Evolutionary conservation across 495 filamentous ascomycete species (phyloP).

Genomic region (Cercophora scortea): DNA sequence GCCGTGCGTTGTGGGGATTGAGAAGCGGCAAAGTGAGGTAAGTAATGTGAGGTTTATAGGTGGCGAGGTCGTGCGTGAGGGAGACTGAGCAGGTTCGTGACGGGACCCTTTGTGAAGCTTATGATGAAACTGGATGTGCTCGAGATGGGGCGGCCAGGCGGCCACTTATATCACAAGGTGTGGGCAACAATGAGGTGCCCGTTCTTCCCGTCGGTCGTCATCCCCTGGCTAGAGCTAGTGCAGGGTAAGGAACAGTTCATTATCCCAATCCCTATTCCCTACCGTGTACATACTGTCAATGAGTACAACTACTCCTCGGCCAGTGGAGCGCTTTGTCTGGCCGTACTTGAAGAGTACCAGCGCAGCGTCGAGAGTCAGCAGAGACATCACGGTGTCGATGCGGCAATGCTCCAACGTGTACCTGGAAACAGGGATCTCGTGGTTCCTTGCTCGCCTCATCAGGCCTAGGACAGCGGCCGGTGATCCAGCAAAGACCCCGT

Average conservation of each 20-base stretch:
- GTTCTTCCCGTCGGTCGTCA: background rate
- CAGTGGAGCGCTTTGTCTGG: background rate
- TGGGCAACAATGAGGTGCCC: constrained; percentile 8
- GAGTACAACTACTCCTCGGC: background rate
- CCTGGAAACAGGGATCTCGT: constrained; percentile 7
- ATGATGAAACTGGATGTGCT: constrained; percentile 18
- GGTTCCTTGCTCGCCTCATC: constrained; percentile 6
- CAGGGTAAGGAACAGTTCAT: background rate
- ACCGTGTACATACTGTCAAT: too few relatives aligned
- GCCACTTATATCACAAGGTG: constrained; percentile 21
- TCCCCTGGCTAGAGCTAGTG: background rate
- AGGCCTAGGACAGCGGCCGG: constrained; percentile 6
- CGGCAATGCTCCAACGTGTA: background rate
- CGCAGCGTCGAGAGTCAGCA: background rate
- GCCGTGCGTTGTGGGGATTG: constrained; percentile 1
- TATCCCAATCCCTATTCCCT: background rate
- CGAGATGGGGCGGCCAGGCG: constrained; percentile 11
- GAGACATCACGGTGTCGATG: background rate
- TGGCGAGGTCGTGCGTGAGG: background rate
- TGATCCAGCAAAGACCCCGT: constrained; percentile 8
- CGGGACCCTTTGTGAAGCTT: constrained; percentile 6
- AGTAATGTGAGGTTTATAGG: background rate
- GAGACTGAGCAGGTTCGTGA: background rate
- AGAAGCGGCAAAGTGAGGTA: constrained; percentile 1
- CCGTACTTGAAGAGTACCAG: background rate